These are phyloP conservation scores for Pythium diclinum DNA, from an alignment of 352 stramenopile genomes.

Conservation along the genomic window DNA sequence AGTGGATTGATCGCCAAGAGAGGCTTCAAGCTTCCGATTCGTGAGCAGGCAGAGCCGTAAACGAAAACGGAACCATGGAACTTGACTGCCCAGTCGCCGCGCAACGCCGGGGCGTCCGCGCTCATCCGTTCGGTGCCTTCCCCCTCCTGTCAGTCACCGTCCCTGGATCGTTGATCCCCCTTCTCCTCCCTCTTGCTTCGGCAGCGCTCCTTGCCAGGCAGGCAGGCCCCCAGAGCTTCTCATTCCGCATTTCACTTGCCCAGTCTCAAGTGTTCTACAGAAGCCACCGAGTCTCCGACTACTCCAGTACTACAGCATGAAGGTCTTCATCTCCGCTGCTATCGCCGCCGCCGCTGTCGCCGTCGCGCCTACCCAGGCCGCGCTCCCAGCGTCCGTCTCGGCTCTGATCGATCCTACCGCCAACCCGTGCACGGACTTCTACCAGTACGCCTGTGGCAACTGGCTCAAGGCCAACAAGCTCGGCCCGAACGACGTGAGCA, in stretches of 20 bases:
- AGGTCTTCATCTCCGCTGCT: conserved; percentile 27
- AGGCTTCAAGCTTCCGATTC: neutral
- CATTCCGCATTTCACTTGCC: neutral
- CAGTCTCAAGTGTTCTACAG: neutral
- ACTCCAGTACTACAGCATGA: conserved; percentile 16
- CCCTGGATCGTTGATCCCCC: neutral
- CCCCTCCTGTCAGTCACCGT: neutral
- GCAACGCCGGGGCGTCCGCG: neutral
- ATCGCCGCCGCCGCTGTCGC: conserved; percentile 19
- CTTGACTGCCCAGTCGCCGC: neutral
- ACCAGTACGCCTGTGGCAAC: conserved; percentile 58
- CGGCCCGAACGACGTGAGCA: conserved; percentile 13
- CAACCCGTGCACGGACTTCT: conserved; percentile 71
- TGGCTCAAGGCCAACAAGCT: conserved; percentile 50
- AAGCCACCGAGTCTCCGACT: neutral
- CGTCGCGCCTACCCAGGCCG: conserved; percentile 15
- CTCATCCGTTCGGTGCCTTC: neutral
- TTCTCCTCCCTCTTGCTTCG: neutral
- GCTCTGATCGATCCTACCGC: conserved; percentile 41
- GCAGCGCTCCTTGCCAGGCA: neutral
- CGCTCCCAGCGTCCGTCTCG: conserved; percentile 36
- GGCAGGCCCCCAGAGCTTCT: neutral
- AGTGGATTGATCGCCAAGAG: neutral
- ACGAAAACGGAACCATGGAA: neutral
- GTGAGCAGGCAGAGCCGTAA: neutral